These are phyloP conservation scores for Amanita molliuscula DNA, from an alignment of 768 basidiomycete genomes.

Conservation along the genomic window DNA sequence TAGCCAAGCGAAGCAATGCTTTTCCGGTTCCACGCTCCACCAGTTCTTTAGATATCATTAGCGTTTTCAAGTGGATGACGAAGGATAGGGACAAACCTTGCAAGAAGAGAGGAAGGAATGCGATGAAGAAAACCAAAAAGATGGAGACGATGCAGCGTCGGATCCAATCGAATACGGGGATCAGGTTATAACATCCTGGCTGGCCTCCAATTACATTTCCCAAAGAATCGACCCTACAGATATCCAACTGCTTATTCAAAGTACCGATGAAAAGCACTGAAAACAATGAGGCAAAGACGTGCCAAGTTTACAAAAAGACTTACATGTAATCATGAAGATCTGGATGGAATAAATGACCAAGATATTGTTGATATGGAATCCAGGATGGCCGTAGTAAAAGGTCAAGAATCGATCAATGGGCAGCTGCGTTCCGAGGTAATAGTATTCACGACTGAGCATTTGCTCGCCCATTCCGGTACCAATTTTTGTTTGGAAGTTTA, in stretches of 20 bases:
- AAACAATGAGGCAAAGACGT: slow-evolving; percentile 4
- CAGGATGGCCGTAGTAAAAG: slow-evolving; percentile 99
- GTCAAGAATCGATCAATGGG: slow-evolving; percentile 98
- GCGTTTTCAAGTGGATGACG: not conserved
- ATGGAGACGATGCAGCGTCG: slow-evolving; percentile 94
- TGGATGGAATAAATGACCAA: slow-evolving; percentile 97
- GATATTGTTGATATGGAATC: slow-evolving; percentile 99
- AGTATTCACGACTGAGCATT: slow-evolving; percentile 99
- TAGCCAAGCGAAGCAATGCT: slow-evolving; percentile 86
- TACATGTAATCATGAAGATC: slow-evolving; percentile 91
- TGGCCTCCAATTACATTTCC: slow-evolving; percentile 78
- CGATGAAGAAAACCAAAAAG: slow-evolving; percentile 98
- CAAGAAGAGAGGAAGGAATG: slow-evolving; percentile 92
- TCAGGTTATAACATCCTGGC: slow-evolving; percentile 90
- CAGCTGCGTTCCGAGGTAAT: slow-evolving; percentile 96
- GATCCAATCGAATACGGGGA: slow-evolving; percentile 97
- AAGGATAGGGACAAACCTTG: slow-evolving; percentile 48
- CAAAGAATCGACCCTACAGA: slow-evolving; percentile 78
- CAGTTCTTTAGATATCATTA: slow-evolving; percentile 48
- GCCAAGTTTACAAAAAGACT: slow-evolving; percentile 22
- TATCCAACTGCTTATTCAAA: slow-evolving; percentile 84
- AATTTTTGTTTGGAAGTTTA: slow-evolving; percentile 99
- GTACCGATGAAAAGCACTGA: slow-evolving; percentile 91
- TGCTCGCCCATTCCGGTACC: slow-evolving; percentile 99
- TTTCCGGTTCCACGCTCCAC: slow-evolving; percentile 94